These are phyloP conservation scores for Neofusicoccum kwambonambiense DNA, from an alignment of 2,329 filamentous ascomycete genomes.

Conservation along the genomic window DNA sequence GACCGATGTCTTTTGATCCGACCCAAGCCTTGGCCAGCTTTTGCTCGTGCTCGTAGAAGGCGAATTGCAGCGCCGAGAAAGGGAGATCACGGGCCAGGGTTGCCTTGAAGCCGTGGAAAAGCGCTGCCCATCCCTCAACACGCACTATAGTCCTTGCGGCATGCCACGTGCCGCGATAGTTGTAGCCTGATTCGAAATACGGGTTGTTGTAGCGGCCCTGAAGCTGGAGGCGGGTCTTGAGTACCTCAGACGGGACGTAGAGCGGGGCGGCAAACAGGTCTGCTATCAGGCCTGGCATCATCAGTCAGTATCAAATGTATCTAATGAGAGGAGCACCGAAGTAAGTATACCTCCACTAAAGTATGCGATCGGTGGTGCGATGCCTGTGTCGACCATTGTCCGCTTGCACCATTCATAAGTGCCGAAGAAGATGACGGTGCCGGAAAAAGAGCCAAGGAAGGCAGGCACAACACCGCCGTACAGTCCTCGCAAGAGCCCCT, in stretches of 20 bases:
- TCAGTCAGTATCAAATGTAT: not conserved
- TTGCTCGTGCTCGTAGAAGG: constrained; percentile 96
- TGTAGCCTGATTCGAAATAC: constrained; percentile 90
- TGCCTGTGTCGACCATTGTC: constrained; percentile 76
- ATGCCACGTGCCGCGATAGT: constrained; percentile 83
- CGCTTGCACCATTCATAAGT: constrained; percentile 96
- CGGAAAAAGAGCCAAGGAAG: constrained; percentile 86
- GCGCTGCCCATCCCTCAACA: constrained; percentile 75
- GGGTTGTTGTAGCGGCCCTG: constrained; percentile 96
- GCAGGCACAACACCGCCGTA: constrained; percentile 95
- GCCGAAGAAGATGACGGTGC: constrained; percentile 93
- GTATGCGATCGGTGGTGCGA: constrained; percentile 82
- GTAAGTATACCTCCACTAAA: constrained; percentile 68
- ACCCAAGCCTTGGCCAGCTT: constrained; percentile 76
- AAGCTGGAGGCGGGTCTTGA: constrained; percentile 94
- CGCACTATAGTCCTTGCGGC: constrained; percentile 82
- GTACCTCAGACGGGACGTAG: constrained; percentile 94
- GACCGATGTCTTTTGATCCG: constrained; percentile 78
- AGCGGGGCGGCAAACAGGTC: constrained; percentile 89
- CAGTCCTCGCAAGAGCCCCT: constrained; percentile 79
- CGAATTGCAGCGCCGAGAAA: constrained; percentile 94
- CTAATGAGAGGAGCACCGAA: not conserved
- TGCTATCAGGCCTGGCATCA: constrained; percentile 72
- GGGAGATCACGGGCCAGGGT: constrained; percentile 92
- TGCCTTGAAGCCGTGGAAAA: constrained; percentile 97